Evolutionary conservation across 2,329 filamentous ascomycete species (phyloP), one percentile per base, ranked within the genome.

Genomic region (Diaporthe aspalathi): DNA sequence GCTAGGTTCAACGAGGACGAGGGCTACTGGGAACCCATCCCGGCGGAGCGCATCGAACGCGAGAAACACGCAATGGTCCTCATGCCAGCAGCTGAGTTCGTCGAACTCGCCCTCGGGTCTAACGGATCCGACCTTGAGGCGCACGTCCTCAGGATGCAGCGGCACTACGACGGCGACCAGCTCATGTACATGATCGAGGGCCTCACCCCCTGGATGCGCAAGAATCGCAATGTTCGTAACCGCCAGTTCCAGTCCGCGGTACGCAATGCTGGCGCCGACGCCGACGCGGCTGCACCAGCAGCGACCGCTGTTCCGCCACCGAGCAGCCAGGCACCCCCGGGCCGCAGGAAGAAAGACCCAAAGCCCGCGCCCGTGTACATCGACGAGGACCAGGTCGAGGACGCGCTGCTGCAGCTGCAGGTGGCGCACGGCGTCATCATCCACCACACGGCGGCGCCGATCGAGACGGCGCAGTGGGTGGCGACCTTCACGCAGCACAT

Each of bases 401-500:
- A 93, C 75, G 90, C 91, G 5, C 83, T 95, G 3, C 83, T 95
- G 14, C 84, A 88, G 20, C 82, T 95, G 5, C 93, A 95, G 78
- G 85, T 95, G 7, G 80, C 87, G 29, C 90, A 95, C 79, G 83
- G 84, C 6, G 88, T 88, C 27, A 82, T 93, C 5, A 89, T 95
- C 54, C 92, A 94, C 78, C 92, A 95, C 78, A 93, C 91, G 1
- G 81, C 80, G 17, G 80, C 83, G 2, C 76, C 87, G 0, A 77
- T 88, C 0, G 91, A 94, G 76, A 93, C 92, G 1, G 91, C 92
- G 2, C 87, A 91, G 75, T 94, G 92, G 91, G 89, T 95, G 38
- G 83, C 87, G 38, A 84, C 88, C 43, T 94, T 95, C 76, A 95
- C 93, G 0, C 91, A 94, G 76, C 91, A 95, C 78, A 90, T 95